Evolutionary conservation across 176 grass and related monocot species (phyloP), one percentile per base, ranked within the genome.

Genomic region (Zoysia japonica): DNA sequence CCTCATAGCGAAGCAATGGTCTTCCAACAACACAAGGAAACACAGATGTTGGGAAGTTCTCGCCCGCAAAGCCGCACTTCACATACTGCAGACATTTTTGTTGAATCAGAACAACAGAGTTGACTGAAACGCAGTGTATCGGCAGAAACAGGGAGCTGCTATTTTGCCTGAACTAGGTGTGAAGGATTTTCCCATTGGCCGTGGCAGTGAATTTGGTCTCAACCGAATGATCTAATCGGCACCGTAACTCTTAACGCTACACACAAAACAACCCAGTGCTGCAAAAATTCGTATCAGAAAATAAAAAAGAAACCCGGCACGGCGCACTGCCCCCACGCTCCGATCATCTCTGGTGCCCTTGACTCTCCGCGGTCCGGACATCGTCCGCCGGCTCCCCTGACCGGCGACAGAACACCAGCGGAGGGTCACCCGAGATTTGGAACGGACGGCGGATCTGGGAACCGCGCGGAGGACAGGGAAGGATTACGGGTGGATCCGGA

Each of bases 11-110:
- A 77, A 99, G 92, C 82, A 94, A 87, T 47, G 96, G 90, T 63
- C 96, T 77, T 44, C 96, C 92, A 75, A 94, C 92, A 13, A 94
- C 92, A 41, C 96, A 98, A 52, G 96, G 95, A 64, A 93, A 98
- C 15, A 94, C 92, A 56, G 92, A 93, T 20, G 90, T 89, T 49
- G 96, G 96, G 39, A 98, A 93, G 81, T 98, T 93, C 82, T 98
- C 96, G 40, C 92, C 90, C 6, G 92, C 92, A 93, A 98, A 98
- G 38, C 92, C 92, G 68, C 96, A 94, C 71, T 98, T 98, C n/a
- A 94, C 90, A 94, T 98, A 94, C 92, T 98, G 83, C 80, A 90
- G 8, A 19, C 60, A 71, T 46, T 71, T 39, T 28, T 74, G 55
- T 54, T 12, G 0, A 54, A 56, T 69, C 36, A 88, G 35, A 78